Evolutionary conservation across 106 monocot genomes (phyloP), one percentile per base, ranked within the genome.

Genomic region (Dendrobium catenatum): DNA sequence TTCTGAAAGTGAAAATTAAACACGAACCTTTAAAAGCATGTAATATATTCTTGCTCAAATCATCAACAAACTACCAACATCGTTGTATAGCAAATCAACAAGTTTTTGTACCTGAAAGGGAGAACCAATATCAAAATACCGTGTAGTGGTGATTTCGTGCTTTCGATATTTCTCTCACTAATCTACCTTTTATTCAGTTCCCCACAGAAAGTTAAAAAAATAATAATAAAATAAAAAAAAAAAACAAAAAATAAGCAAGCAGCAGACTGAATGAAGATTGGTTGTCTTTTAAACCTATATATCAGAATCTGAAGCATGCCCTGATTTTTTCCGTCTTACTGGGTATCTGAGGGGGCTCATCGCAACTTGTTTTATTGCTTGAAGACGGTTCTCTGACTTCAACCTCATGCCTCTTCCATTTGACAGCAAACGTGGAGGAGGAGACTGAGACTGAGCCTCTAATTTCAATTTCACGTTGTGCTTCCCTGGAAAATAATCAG

Each of bases 241-340:
- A 44, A 66, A 66, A 66, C 9, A 70, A 42, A 43, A n/a, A 42
- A 43, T 4, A 6, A 43, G 6, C 48, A 76, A 76, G 76, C 13
- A 26, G 11, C 49, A 76, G 1, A 20, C 75, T 75, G 18, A 47
- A 9, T 3, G 44, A 44, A 46, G 17, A 44, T 37, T 75, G 10
- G 20, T 46, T 46, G 10, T 11, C 19, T 26, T 51, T 42, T 42
- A 43, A 8, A 10, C 20, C 43, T 44, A 76, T 76, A 87, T n/a
- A 67, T 89, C 90, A 51, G 89, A 90, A 72, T 89, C 93, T 43
- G 91, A 91, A 22, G 76, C 82, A 64, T 87, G 83, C 18, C 91
- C 88, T 2, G 94, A 85, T 70, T 77, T 77, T 56, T 82, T 86
- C 59, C 85, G 73, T 24, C 84, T 70, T 17, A 75, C 76, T 3